Evolutionary conservation across 225 moss, liverwort and hornwort species (phyloP), one percentile per base, ranked within the genome.

Genomic region (Ulota crispa): DNA sequence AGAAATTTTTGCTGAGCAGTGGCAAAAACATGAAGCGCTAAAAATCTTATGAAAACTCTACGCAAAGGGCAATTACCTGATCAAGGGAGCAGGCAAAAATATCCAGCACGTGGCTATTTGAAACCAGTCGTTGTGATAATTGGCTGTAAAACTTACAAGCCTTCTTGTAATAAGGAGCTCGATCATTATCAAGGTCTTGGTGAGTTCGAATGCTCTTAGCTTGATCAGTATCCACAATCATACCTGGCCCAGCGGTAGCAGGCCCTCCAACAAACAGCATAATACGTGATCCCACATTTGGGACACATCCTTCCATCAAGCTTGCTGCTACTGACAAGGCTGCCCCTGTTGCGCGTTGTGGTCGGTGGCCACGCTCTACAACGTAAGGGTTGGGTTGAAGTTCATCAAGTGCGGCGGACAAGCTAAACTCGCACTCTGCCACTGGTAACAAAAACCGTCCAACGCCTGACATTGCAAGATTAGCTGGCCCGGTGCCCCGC

Each of bases 31-130:
- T 54, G 64, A 53, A 80, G 80, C 2, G 37, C 52, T 47, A 28
- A 56, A 69, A 79, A 30, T 57, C 68, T 28, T 6, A 63, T 27
- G 8, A 39, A 28, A 74, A 32, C 39, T 78, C 68, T 73, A 21
- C 32, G 78, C 45, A 81, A 21, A 64, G 31, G 71, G 62, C 54
- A 64, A 81, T 80, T 86, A 91, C 91, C 91, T 97, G 97, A 78
- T 97, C 97, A 72, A 97, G 87, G 77, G 97, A 97, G 89, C 97
- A 97, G 11, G 97, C 97, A 87, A 97, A 95, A 57, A 97, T 85
- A 82, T 97, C 97, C 83, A 97, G 82, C 57, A 94, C 97, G 78
- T 95, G 97, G 80, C 84, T 89, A 71, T 87, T 91, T 65, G 92
- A 81, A 45, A 94, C 93, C 56, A 97, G 84, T 45, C 92, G 94